phyloP scores from a whole-genome alignment of 129 eudicot species.

The Gnaphalium uliginosum region DNA sequence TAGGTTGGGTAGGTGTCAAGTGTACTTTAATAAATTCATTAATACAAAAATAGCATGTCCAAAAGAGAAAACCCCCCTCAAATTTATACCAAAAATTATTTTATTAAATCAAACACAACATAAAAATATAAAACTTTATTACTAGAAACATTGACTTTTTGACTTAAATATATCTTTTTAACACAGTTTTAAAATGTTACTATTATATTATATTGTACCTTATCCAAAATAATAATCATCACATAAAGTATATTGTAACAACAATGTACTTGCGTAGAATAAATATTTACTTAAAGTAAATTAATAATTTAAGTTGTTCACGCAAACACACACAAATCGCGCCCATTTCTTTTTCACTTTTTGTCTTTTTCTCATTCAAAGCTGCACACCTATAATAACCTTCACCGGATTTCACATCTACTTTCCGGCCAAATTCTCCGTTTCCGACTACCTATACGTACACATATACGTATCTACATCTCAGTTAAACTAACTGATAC shows the following conservation, averaged over 20 bases:
- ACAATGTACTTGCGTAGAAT: constrained; percentile 16
- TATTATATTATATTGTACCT: neutral
- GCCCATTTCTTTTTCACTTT: constrained; percentile 42
- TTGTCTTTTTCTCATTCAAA: constrained; percentile 36
- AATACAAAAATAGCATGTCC: no score
- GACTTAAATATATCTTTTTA: no score
- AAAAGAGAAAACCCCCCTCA: no score
- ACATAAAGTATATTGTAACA: neutral
- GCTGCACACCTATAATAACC: constrained; percentile 19
- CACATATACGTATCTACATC: neutral
- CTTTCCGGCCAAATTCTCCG: constrained; percentile 31
- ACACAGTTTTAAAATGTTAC: no score
- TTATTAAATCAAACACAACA: no score
- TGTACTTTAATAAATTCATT: no score
- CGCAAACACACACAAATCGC: constrained; percentile 44
- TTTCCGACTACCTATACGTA: constrained; percentile 17
- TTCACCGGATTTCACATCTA: constrained; percentile 29
- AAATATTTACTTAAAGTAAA: constrained; percentile 2
- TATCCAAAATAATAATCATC: neutral
- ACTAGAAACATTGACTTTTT: no score
- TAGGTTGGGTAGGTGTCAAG: constrained; percentile 14
- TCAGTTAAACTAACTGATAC: neutral
- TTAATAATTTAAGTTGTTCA: constrained; percentile 34
- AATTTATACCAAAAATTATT: no score
- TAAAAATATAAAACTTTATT: no score